Base-by-base conservation (phyloP, 2,329 filamentous ascomycete species). In the Apiospora aurea region DNA sequence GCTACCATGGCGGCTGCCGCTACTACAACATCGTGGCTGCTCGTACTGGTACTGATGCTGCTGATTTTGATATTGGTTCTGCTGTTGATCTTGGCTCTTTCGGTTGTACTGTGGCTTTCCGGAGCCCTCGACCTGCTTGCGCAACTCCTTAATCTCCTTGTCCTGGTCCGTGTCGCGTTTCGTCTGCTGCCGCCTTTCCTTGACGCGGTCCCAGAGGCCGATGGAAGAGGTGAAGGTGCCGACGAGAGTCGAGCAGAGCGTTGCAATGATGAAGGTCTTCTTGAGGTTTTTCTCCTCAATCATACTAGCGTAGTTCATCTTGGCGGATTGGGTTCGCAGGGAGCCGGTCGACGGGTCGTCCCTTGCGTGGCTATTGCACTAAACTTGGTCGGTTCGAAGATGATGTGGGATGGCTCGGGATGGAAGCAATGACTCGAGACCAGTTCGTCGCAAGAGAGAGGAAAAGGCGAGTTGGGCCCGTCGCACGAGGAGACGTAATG, bases 181-280 rank as follows among this genome's bases (percentile, higher is more conserved):
- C 67, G 76, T 74, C 70, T 83, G 81, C 44, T 74, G 74, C 18
- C 77, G 76, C 66, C 78, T 78, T 38, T 82, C 81, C 53, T 72
- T 73, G 24, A 83, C 69, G 21, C 80, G 78, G 64, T 83, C 82
- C 75, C 81, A 83, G 13, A 83, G 78, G 67, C 79, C 80, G 43
- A 83, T 80, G 47, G 80, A 79, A 0, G 80, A 80, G 29, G 77
- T 80, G 72, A 83, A 83, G 2, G 81, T 83, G 64, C 81, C 80
- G 69, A 82, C 78, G 18, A 83, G 77, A 8, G 82, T 83, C 16
- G 81, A 82, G 66, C 80, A 79, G 29, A 83, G 79, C 2, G 81
- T 82, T n/a, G 81, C 81, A 41, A 83, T 76, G 47, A 83, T 81
- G 73, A 83, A 83, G 6, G 79, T 80, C 78, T 82, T 80, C 80